A percentile compares a stretch with the other conserved stretches of the same genome.
Conservation (phyloP, 2,329 filamentous ascomycete genomes). For the Exserohilum rostratum region DNA sequence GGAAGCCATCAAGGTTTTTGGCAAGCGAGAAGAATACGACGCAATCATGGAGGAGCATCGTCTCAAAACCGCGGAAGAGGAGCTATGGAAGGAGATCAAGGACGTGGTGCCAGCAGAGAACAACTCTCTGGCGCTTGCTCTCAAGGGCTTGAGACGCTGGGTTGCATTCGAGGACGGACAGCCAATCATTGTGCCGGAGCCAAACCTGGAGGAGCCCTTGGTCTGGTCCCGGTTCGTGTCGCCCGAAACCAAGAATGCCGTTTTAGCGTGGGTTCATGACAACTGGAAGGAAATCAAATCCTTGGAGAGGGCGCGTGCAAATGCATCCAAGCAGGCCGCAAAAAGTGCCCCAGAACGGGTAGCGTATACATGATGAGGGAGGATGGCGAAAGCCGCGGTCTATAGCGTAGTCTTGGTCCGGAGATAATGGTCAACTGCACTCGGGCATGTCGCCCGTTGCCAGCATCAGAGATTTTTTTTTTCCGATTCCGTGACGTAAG, state of each 20-base stretch:
- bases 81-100: slow-evolving; percentile 56
- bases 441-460: background rate
- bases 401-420: background rate
- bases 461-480: slow-evolving; percentile 7
- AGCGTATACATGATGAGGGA: background rate
- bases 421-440: background rate
- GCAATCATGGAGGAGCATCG: slow-evolving; percentile 48
- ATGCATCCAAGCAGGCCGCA: slow-evolving; percentile 18
- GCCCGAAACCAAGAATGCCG: slow-evolving; percentile 10
- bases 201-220: slow-evolving; percentile 21
- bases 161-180: slow-evolving; percentile 36
- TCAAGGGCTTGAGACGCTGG: slow-evolving; percentile 45
- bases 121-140: slow-evolving; percentile 26
- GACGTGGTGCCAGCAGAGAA: slow-evolving; percentile 37
- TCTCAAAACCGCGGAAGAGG: slow-evolving; percentile 43
- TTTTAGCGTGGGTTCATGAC: slow-evolving; percentile 38
- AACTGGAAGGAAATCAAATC: slow-evolving; percentile 41
- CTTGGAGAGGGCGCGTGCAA: slow-evolving; percentile 36
- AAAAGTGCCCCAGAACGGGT: background rate
- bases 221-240: slow-evolving; percentile 31
- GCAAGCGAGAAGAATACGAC: slow-evolving; percentile 54
- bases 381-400: background rate
- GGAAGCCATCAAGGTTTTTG: slow-evolving; percentile 62
- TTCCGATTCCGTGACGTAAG: slow-evolving; percentile 15
- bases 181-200: slow-evolving; percentile 23